Evolutionary conservation across 2,329 filamentous ascomycete genomes (phyloP), one percentile per base, ranked within the genome.

Genomic region (Fusarium scirpi): DNA sequence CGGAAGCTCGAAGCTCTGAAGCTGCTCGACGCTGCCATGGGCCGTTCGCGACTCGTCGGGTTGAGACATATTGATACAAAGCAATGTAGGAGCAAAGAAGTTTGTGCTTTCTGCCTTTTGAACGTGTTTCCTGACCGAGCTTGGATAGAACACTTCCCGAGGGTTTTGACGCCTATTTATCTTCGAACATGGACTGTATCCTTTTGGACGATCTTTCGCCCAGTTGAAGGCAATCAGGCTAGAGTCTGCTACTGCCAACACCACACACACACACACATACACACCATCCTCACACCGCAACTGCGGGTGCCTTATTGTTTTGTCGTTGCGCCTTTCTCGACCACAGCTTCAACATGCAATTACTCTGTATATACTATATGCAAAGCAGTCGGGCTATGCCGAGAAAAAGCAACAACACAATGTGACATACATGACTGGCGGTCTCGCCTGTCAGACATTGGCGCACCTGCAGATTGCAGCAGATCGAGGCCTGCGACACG

Each of bases 331-430:
- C 18, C 10, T 34, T 24, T 12, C 22, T 62, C 45, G 18, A 13
- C 18, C 49, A 61, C 38, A 41, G n/a, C 32, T 57, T 48, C 22
- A n/a, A 32, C 22, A 29, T 24, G 20, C 29, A 41, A 9, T 25
- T 66, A 12, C 55, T 57, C 29, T 11, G 41, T 8, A 29, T 29
- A 38, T 8, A 44, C 27, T 51, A 40, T 13, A 51, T 40, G 32
- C 51, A 45, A 7, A 41, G 32, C 46, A 45, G 7, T 27, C 47
- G 38, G 41, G 61, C 27, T 47, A 16, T 57, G 61, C 27, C 24
- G 49, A 34, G 24, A 15, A 69, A 66, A 69, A 67, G 66, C 55
- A 70, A 69, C 11, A 34, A 43, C 22, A 38, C 40, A 61, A 18
- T 10, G 24, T 41, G 24, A 58, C 43, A n/a, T 34, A 58, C 58